Percentiles rank a stretch among this genome's conserved stretches.
Conservation (phyloP, 345 rosid species). For the Reutealis trisperma region DNA sequence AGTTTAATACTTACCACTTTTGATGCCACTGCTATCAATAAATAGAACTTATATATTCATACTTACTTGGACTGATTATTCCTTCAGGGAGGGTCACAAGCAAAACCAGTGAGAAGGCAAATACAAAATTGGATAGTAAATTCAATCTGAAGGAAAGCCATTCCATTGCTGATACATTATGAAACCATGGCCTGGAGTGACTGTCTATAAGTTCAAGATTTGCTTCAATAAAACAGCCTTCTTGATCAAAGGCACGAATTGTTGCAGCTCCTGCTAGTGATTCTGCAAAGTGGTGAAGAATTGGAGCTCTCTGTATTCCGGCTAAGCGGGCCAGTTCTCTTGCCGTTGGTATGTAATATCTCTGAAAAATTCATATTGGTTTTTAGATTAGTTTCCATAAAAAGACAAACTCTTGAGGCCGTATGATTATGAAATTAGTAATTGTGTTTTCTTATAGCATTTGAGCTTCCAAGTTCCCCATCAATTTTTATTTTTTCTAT, state of each 20-base stretch:
- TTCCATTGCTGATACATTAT: constrained; percentile 82
- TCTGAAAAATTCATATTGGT: constrained; percentile 39
- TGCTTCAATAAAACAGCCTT: constrained; percentile 56
- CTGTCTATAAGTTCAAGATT: constrained; percentile 70
- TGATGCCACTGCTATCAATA: not conserved
- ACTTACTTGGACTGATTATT: constrained; percentile 88
- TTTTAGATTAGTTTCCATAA: not conserved
- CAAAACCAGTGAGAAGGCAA: constrained; percentile 81
- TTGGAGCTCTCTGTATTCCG: constrained; percentile 83
- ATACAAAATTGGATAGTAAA: constrained; percentile 81
- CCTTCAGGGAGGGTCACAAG: constrained; percentile 94
- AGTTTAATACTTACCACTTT: not conserved
- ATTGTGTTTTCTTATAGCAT: not conserved
- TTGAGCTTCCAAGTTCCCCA: not conserved
- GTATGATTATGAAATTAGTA: not conserved
- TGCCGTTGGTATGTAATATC: constrained; percentile 91
- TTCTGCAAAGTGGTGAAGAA: constrained; percentile 94
- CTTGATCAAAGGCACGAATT: constrained; percentile 83
- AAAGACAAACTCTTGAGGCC: not conserved
- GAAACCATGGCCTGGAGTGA: constrained; percentile 95
- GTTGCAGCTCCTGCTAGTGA: constrained; percentile 87
- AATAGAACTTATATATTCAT: not conserved
- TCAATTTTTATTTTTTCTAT: not conserved
- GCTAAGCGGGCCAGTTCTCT: constrained; percentile 87
- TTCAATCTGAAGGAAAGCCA: constrained; percentile 94